Base-by-base conservation (phyloP, 2,329 filamentous ascomycete genomes). In the Epichloe baconii region DNA sequence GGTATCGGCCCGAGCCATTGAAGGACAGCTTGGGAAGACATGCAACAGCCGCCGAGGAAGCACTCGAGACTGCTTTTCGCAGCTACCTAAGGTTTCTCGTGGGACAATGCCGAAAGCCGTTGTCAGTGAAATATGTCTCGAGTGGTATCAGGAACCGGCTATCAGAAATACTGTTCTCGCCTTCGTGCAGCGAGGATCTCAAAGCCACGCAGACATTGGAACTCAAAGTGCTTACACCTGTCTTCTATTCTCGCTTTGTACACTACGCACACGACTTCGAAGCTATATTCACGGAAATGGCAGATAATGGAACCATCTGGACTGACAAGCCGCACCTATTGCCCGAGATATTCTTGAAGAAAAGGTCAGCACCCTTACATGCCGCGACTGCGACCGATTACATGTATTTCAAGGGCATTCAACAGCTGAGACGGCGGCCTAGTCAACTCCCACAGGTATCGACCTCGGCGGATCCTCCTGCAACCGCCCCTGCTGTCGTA, bases 171-270 rank as follows among this genome's bases (percentile, higher is more conserved):
- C 69, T 74, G 55, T 57, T 55, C 19, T 74, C 71, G 4, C 52
- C 59, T 5, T 48, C 56, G 2, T 62, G 63, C 14, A 49, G 53
- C 11, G 48, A 58, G 2, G 49, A 57, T 0, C 49, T 46, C 12
- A 48, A 53, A 3, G 40, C 49, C 2, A 53, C 54, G 3, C 65
- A 72, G 21, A 63, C 72, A 0, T 21, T 85, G 5, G 75, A 77
- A 43, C 66, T 86, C 46, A 75, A 74, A 49, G 68, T 86, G 4
- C 63, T 84, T 19, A 83, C 79, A 0, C 83, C 84, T 1, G 70
- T 68, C 0, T 88, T 88, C 60, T 88, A 88, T 66, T 73, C 77
- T 12, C 75, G 82, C 31, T 80, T 86, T 46, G 71, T 81, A 0
- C 73, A 77, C 55, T 85, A 86, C 59, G 70, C 76, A 0, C 73